A percentile compares a stretch with the other conserved stretches of the same genome.
phyloP scores from a whole-genome alignment of 371 early-diverging fungal species.

The Basidiobolus meristosporus region DNA sequence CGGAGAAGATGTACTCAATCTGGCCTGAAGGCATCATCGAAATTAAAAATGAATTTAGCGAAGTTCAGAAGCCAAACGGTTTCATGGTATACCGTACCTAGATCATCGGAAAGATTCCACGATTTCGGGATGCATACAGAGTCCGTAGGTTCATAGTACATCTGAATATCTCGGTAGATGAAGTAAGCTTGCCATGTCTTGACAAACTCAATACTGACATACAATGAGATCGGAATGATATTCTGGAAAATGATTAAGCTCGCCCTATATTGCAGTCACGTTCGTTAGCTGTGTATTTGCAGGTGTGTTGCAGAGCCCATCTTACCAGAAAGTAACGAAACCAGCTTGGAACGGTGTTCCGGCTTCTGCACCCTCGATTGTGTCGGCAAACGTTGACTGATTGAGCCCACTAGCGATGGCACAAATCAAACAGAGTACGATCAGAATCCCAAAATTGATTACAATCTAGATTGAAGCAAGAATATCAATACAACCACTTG shows the following conservation, averaged over 20 bases:
- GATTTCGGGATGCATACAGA: slow-evolving; percentile 48
- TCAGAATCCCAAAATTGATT: slow-evolving; percentile 57
- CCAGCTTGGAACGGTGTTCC: slow-evolving; percentile 4
- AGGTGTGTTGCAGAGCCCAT: too few relatives aligned
- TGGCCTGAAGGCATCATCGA: slow-evolving; percentile 58
- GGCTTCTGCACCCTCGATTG: neutral
- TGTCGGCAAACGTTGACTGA: slow-evolving; percentile 10
- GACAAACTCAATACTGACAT: slow-evolving; percentile 84
- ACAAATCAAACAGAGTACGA: slow-evolving; percentile 49
- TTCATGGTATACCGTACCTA: too few relatives aligned
- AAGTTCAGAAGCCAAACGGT: slow-evolving; percentile 60
- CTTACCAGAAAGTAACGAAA: slow-evolving; percentile 39
- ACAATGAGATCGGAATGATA: slow-evolving; percentile 92
- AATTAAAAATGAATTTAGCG: slow-evolving; percentile 81
- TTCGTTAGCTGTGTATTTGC: too few relatives aligned
- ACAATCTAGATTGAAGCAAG: too few relatives aligned
- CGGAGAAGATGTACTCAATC: slow-evolving; percentile 78
- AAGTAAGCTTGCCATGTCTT: slow-evolving; percentile 55
- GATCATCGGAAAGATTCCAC: slow-evolving; percentile 90
- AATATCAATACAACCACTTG: neutral
- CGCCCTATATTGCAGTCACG: slow-evolving; percentile 25
- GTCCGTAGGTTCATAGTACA: slow-evolving; percentile 57
- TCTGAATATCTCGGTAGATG: slow-evolving; percentile 70
- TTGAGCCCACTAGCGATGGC: slow-evolving; percentile 39
- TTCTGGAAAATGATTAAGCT: slow-evolving; percentile 84